phyloP scores from a whole-genome alignment of 2,329 filamentous ascomycete species.

The Zymoseptoria brevis region DNA sequence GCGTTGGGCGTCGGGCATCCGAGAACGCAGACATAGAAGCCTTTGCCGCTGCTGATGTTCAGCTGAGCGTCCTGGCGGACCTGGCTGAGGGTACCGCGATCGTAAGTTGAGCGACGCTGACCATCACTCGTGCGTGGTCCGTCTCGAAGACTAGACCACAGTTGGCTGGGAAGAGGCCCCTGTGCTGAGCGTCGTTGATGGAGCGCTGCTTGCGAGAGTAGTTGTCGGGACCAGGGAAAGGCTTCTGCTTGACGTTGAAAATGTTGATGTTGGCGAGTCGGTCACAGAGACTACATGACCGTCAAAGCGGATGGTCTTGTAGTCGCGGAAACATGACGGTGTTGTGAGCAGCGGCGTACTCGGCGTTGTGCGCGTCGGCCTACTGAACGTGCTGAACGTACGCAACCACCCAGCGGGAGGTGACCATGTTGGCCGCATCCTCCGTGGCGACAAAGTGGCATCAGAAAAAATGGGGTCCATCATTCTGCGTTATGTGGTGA shows the following conservation, averaged over 20 bases:
- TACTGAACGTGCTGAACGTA: slow-evolving; percentile 17
- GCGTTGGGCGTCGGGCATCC: no score
- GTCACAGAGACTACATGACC: no score
- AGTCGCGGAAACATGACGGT: no score
- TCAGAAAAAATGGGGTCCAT: background rate
- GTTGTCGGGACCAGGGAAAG: no score
- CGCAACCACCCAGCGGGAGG: background rate
- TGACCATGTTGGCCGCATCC: slow-evolving; percentile 8
- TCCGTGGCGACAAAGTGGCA: slow-evolving; percentile 10
- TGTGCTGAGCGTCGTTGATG: no score
- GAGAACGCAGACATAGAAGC: background rate
- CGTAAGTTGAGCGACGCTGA: background rate
- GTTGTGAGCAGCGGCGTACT: no score
- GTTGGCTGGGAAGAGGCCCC: no score
- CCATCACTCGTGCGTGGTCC: background rate
- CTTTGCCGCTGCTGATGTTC: background rate
- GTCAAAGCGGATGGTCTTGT: no score
- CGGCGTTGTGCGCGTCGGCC: slow-evolving; percentile 6
- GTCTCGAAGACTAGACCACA: no score
- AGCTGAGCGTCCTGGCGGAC: background rate
- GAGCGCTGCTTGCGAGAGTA: no score
- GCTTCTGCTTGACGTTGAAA: no score
- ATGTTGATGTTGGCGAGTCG: no score
- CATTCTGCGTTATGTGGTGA: background rate
- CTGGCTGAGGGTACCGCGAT: background rate